A percentile compares a stretch with the other conserved stretches of the same genome.
These are phyloP conservation scores for Trypanosoma lewisi DNA, from an alignment of 208 protist genomes.

Conservation along the genomic window DNA sequence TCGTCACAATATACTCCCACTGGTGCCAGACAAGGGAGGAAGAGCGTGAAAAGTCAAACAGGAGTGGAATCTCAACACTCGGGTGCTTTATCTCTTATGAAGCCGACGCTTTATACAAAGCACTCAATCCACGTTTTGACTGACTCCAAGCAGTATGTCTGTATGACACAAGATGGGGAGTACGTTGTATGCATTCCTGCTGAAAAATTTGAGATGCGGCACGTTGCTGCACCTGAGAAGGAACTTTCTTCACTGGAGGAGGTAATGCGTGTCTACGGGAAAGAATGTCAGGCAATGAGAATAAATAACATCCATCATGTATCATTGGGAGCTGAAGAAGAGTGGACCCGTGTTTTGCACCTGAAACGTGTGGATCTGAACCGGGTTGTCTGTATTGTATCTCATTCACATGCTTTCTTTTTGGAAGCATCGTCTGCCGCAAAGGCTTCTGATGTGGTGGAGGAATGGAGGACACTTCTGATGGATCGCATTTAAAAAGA, in stretches of 20 bases:
- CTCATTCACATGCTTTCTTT: slow-evolving; percentile 51
- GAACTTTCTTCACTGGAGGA: slow-evolving; percentile 16
- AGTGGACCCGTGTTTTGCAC: slow-evolving; percentile 25
- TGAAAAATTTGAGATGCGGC: slow-evolving; percentile 24
- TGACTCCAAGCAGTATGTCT: slow-evolving; percentile 42
- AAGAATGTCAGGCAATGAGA: slow-evolving; percentile 32
- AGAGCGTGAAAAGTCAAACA: background rate
- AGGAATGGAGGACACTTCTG: slow-evolving; percentile 27
- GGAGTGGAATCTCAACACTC: background rate
- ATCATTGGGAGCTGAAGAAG: slow-evolving; percentile 46
- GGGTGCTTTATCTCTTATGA: slow-evolving; percentile 11
- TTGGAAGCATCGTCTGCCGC: slow-evolving; percentile 36
- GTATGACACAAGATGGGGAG: slow-evolving; percentile 44
- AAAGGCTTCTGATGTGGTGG: slow-evolving; percentile 40
- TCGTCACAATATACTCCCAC: too few species aligned
- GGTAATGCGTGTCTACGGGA: slow-evolving; percentile 38
- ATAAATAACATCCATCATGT: slow-evolving; percentile 42
- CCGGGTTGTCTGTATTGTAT: slow-evolving; percentile 46
- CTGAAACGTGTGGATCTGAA: slow-evolving; percentile 33
- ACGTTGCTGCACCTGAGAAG: slow-evolving; percentile 1
- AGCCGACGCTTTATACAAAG: slow-evolving; percentile 51
- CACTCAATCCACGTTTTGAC: slow-evolving; percentile 21
- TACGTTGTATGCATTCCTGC: slow-evolving; percentile 49
- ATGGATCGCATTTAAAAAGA: slow-evolving; percentile 3
- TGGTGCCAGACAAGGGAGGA: slow-evolving; percentile 2